Evolutionary conservation across 2,329 filamentous ascomycete species (phyloP).

Genomic region (Helotiales sp.): DNA sequence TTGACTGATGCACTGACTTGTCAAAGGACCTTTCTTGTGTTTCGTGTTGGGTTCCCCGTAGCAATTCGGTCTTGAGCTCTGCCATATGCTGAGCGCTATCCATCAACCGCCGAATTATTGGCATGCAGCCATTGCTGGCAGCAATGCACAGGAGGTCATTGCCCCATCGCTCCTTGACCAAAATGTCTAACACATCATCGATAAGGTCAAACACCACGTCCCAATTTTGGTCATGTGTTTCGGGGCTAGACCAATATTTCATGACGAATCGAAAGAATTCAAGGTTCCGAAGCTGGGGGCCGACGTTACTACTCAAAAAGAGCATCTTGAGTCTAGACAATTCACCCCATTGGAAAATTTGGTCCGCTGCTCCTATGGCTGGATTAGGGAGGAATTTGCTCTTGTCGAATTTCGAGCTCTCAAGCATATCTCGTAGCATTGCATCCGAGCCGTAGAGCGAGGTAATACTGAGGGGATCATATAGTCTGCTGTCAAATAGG

Average conservation of each 20-base stretch:
- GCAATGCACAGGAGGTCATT: constrained; percentile 17
- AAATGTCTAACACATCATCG: constrained; percentile 16
- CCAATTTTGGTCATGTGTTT: constrained; percentile 10
- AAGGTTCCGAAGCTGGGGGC: constrained; percentile 10
- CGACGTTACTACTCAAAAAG: constrained; percentile 13
- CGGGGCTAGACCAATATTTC: constrained; percentile 5
- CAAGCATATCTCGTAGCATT: constrained; percentile 17
- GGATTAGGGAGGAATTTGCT: constrained; percentile 12
- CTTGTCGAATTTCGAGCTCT: constrained; percentile 13
- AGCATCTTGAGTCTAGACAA: constrained; percentile 13
- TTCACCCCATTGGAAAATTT: constrained; percentile 16
- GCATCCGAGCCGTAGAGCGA: constrained; percentile 14
- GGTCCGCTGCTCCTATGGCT: constrained; percentile 14
- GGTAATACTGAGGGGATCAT: constrained; percentile 17
- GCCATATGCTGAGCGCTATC: constrained; percentile 13
- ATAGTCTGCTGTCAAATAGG: constrained; percentile 15
- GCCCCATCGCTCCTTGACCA: constrained; percentile 15
- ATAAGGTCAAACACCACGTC: constrained; percentile 15
- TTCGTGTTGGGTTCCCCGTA: constrained; percentile 7
- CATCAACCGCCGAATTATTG: constrained; percentile 16
- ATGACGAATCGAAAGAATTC: constrained; percentile 14
- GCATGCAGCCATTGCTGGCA: constrained; percentile 17
- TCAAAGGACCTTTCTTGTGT: constrained; percentile 9
- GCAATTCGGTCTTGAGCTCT: constrained; percentile 18
- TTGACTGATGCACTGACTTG: constrained; percentile 13